Percentiles rank a stretch among this genome's conserved stretches.
Evolutionary conservation across 23 red algal species (phyloP).

Genomic region (Gracilaria vermiculophylla): DNA sequence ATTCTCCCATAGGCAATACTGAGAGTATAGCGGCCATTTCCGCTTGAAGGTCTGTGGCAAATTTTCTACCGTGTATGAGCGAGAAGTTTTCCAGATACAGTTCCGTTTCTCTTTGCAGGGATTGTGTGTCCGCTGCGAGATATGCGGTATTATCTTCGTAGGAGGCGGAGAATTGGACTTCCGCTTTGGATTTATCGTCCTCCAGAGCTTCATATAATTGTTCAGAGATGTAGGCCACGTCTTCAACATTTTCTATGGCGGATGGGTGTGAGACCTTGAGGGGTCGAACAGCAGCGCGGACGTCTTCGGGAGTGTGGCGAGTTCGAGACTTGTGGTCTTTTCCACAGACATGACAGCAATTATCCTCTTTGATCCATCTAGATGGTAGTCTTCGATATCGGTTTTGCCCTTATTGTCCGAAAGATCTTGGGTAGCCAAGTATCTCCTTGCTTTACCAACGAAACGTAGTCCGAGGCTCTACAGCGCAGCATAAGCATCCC

Average conservation of each 20-base stretch:
- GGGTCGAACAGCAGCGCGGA: not conserved
- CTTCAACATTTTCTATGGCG: not conserved
- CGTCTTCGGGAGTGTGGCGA: not conserved
- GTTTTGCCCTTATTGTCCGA: not conserved
- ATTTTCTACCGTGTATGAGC: slow-evolving; percentile 1
- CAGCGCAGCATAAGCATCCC: not conserved
- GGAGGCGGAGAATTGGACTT: too few relatives aligned
- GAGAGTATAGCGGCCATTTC: not conserved
- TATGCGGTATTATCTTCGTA: not conserved
- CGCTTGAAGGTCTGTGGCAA: not conserved
- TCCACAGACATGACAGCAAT: slow-evolving; percentile 26
- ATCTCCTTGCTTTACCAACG: not conserved
- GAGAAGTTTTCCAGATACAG: slow-evolving; percentile 1
- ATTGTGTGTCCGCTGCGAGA: not conserved
- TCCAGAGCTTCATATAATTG: too few relatives aligned
- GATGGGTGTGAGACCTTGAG: not conserved
- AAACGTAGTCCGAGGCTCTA: not conserved
- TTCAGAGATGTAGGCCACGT: not conserved
- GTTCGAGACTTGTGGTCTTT: not conserved
- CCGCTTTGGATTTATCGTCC: too few relatives aligned
- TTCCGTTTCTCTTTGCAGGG: not conserved
- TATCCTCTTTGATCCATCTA: not conserved
- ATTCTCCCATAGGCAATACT: not conserved
- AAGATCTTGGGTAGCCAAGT: not conserved
- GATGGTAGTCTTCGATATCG: not conserved